Conservation (phyloP, 2,329 filamentous ascomycete species). For the Cladophialophora exuberans region DNA sequence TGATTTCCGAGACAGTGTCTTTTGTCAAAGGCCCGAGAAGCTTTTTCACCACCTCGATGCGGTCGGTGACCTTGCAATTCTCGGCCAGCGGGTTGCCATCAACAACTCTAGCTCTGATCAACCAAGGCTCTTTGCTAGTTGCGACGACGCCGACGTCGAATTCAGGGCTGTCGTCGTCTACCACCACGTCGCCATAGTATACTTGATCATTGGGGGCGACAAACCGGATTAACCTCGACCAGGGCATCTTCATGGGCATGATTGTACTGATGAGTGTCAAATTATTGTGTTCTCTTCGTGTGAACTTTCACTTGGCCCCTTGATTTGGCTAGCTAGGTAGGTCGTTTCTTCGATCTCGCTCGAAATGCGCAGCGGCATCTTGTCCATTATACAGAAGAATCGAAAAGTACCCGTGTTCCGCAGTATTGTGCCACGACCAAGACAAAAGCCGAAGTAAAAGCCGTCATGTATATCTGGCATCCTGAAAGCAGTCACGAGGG, state of each 20-base stretch:
- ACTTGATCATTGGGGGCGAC: neutral
- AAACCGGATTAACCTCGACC: slow-evolving; percentile 1
- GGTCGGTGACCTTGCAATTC: neutral
- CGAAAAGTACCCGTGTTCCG: too few relatives aligned
- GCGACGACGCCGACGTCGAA: neutral
- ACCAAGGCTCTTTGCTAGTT: neutral
- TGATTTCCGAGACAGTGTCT: slow-evolving; percentile 44
- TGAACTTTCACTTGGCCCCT: too few relatives aligned
- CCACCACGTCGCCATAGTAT: neutral
- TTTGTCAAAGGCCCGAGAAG: slow-evolving; percentile 39
- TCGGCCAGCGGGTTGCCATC: neutral
- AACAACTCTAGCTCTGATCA: neutral
- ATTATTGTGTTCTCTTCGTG: too few relatives aligned
- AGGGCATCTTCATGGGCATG: neutral
- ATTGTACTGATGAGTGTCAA: too few relatives aligned
- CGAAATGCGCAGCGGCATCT: too few relatives aligned
- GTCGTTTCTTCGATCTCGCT: too few relatives aligned
- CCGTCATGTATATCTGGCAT: too few relatives aligned
- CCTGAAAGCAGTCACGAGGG: too few relatives aligned
- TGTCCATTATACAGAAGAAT: too few relatives aligned
- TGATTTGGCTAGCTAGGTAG: too few relatives aligned
- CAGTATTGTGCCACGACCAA: too few relatives aligned
- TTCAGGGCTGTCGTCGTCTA: neutral
- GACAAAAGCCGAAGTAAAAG: too few relatives aligned
- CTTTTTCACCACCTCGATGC: neutral